Evolutionary conservation across 208 protist species (phyloP), one percentile per base, ranked within the genome.

Genomic region (Angomonas ambiguus): DNA sequence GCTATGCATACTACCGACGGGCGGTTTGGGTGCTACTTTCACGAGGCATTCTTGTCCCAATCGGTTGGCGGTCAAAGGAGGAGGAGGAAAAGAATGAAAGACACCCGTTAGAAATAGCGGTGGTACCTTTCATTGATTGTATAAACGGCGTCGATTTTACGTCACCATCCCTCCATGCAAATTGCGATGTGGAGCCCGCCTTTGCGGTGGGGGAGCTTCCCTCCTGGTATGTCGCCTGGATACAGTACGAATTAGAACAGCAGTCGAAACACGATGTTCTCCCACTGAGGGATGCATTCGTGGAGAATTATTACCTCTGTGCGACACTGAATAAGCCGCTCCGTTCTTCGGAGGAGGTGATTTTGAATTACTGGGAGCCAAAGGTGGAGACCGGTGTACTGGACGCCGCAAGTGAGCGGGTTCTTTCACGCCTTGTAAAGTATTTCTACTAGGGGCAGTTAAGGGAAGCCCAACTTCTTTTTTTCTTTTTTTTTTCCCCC

Each of bases 121-220:
- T 95, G 27, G 74, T 89, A 31, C 90, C 90, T 34, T 93, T 87
- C 65, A 24, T 91, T 10, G 90, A 96, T 53, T 65, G 92, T 27
- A 70, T 93, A 27, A 96, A 93, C 67, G 83, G 1, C 82, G 87
- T 55, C 68, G 68, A 25, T 35, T 27, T 32, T 64, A 27, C 32
- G 6, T 13, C 10, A 42, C 25, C 32, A 8, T 25, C 28, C n/a
- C 22, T 34, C 18, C 34, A 24, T 33, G 71, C 66, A 5, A 96
- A 96, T 61, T 87, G 87, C 0, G 55, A 48, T 28, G 69, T 96
- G 10, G 90, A 96, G 65, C 42, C 92, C 22, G 87, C 85, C 22
- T 60, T 76, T 27, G 58, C 73, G 0, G 45, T 83, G 4, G 82
- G 90, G 3, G 78, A 88, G 38, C 69, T 96, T 10, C 90, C 90